phyloP scores from a whole-genome alignment of 768 basidiomycete species.

The Pleurotus platypus region DNA sequence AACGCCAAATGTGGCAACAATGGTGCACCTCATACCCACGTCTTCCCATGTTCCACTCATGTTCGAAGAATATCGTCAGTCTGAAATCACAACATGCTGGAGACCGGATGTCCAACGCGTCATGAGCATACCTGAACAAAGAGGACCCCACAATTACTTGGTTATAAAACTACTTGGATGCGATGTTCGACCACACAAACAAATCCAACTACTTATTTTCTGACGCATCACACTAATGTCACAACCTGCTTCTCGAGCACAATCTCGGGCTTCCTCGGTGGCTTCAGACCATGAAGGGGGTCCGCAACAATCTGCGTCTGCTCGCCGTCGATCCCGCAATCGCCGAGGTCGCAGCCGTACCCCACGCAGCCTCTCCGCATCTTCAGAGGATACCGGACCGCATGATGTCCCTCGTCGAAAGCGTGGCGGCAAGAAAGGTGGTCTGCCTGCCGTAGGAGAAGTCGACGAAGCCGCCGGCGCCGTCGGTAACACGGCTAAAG shows the following conservation, averaged over 20 bases:
- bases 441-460: constrained; percentile 17
- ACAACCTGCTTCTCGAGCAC: constrained; percentile 2
- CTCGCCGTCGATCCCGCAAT: background rate
- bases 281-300: constrained; percentile 5
- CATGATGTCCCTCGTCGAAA: constrained; percentile 10
- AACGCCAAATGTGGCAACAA: too few species aligned
- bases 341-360: constrained; percentile 15
- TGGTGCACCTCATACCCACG: too few species aligned
- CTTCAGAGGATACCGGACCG: background rate
- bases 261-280: constrained; percentile 8
- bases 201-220: too few species aligned
- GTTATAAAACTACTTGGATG: background rate
- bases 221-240: background rate
- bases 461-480: constrained; percentile 11
- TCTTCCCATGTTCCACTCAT: background rate
- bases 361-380: constrained; percentile 10
- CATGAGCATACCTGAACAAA: background rate
- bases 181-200: too few species aligned
- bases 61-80: background rate
- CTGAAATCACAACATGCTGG: background rate
- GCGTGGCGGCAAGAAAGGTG: constrained; percentile 12
- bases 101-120: background rate
- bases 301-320: background rate
- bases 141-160: background rate
- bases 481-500: constrained; percentile 12